Evolutionary conservation across 139 green algal genomes (phyloP).

Genomic region (Coelastrella sp.): DNA sequence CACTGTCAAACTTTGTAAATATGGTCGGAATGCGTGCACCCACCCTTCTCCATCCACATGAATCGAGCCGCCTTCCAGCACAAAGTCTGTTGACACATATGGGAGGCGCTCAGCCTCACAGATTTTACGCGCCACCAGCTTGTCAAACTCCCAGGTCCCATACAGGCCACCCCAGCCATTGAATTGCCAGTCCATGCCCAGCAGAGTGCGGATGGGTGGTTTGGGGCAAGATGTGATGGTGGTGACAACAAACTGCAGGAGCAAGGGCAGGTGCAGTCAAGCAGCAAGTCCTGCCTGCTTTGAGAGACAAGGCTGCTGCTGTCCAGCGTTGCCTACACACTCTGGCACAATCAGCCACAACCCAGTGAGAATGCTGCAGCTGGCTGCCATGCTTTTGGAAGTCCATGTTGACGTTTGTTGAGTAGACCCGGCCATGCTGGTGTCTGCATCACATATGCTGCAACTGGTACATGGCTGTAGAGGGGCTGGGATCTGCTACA

Average conservation of each 20-base stretch:
- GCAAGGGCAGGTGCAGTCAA: neutral
- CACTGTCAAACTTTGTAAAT: neutral
- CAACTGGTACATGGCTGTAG: no score
- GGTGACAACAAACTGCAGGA: conserved; percentile 31
- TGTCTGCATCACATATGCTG: no score
- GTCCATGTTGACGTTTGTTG: no score
- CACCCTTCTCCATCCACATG: conserved; percentile 70
- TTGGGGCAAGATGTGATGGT: conserved; percentile 30
- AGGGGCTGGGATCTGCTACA: no score
- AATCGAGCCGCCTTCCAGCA: conserved; percentile 71
- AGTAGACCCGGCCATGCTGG: no score
- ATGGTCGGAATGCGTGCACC: neutral
- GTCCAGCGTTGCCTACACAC: no score
- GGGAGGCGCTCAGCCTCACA: conserved; percentile 37
- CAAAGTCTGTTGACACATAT: conserved; percentile 45
- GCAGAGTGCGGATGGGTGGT: conserved; percentile 10
- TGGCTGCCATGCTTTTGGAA: no score
- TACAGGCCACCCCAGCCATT: conserved; percentile 62
- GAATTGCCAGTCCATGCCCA: conserved; percentile 61
- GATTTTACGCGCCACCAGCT: conserved; percentile 37
- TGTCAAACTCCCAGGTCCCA: conserved; percentile 46
- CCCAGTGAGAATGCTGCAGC: no score
- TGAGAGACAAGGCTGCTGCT: no score
- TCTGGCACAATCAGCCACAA: no score
- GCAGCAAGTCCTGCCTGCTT: no score